phyloP scores from a whole-genome alignment of 495 filamentous ascomycete genomes.

The Oleoguttula mirabilis region DNA sequence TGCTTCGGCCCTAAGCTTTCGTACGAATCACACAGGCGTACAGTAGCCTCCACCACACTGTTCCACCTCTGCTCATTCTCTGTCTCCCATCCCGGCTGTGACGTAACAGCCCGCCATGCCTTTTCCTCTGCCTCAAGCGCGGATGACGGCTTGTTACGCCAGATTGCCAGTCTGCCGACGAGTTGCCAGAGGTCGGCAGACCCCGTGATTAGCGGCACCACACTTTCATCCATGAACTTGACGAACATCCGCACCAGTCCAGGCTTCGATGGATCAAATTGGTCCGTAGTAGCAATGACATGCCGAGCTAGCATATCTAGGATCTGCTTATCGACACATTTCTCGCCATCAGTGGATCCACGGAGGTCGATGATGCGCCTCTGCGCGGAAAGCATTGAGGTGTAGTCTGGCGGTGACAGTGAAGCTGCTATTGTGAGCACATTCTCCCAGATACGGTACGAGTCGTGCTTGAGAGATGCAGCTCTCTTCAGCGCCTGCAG shows the following conservation, averaged over 20 bases:
- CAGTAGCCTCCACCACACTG: slow-evolving; percentile 49
- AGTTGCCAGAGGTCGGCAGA: slow-evolving; percentile 65
- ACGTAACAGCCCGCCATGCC: slow-evolving; percentile 60
- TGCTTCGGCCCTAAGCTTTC: slow-evolving; percentile 49
- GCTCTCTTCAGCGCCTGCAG: slow-evolving; percentile 76
- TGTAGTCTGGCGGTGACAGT: slow-evolving; percentile 58
- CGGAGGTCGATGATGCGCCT: slow-evolving; percentile 63
- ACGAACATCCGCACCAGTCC: slow-evolving; percentile 45
- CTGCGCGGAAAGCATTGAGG: slow-evolving; percentile 61
- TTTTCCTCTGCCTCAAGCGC: slow-evolving; percentile 78
- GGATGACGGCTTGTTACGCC: slow-evolving; percentile 50
- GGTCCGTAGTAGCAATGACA: slow-evolving; percentile 35
- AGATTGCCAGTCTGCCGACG: slow-evolving; percentile 56
- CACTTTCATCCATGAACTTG: slow-evolving; percentile 53
- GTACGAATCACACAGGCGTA: slow-evolving; percentile 52
- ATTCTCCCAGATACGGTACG: slow-evolving; percentile 92
- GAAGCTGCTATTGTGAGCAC: slow-evolving; percentile 73
- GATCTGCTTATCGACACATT: slow-evolving; percentile 62
- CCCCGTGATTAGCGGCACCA: slow-evolving; percentile 73
- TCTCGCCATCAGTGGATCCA: slow-evolving; percentile 54
- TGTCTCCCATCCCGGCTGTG: slow-evolving; percentile 34
- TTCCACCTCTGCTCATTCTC: slow-evolving; percentile 41
- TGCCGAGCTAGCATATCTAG: slow-evolving; percentile 60
- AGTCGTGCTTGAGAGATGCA: slow-evolving; percentile 63
- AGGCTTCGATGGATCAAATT: slow-evolving; percentile 22